Conservation (phyloP, 225 moss, liverwort and hornwort species). For the Sphagnum contortum region DNA sequence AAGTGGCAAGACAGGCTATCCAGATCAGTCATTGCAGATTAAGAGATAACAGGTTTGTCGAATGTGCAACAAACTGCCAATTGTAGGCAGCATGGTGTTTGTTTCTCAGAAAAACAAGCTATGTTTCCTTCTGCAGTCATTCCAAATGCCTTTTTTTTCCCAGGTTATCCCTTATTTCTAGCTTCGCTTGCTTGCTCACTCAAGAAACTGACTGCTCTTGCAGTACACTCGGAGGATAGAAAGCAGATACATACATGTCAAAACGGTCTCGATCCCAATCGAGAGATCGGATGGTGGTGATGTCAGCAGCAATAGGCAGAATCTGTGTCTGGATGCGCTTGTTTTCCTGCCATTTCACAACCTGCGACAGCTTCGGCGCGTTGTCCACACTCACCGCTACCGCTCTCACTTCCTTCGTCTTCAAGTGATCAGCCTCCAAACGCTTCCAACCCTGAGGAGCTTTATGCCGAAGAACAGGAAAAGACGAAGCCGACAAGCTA, state of each 20-base stretch:
- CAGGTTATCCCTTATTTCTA: not conserved
- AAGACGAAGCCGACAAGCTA: no score
- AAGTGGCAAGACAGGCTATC: not conserved
- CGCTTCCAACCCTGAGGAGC: no score
- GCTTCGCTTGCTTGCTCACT: not conserved
- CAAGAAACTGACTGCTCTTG: not conserved
- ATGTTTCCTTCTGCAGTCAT: not conserved
- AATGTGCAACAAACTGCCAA: not conserved
- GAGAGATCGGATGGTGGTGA: conserved; percentile 73
- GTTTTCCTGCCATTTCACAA: conserved; percentile 50
- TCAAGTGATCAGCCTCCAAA: no score
- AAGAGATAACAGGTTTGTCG: not conserved
- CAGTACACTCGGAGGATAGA: not conserved
- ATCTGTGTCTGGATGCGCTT: conserved; percentile 82
- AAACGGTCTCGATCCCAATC: conserved; percentile 98
- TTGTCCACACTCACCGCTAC: conserved; percentile 31
- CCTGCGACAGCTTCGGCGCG: conserved; percentile 42
- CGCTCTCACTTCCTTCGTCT: conserved; percentile 14
- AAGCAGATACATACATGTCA: conserved; percentile 48
- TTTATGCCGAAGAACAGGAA: no score
- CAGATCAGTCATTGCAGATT: not conserved
- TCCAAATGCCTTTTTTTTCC: not conserved
- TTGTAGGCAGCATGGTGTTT: not conserved
- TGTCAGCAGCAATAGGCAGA: conserved; percentile 50
- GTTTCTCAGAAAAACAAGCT: not conserved